Conservation (phyloP, 2,329 filamentous ascomycete genomes). For the Byssothecium circinans region DNA sequence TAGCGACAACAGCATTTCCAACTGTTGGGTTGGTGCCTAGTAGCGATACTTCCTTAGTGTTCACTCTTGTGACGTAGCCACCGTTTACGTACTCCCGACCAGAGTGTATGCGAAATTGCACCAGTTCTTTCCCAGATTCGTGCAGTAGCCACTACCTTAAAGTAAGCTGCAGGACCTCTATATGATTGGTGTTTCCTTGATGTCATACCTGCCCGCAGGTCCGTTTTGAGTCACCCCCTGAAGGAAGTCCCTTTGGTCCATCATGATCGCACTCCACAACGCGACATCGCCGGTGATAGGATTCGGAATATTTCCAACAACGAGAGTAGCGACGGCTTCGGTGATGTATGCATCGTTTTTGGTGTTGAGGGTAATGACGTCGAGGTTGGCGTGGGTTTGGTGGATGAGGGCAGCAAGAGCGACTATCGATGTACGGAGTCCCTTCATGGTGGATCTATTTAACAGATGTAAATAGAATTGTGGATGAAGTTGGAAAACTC, state of each 20-base stretch:
- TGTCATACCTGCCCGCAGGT: constrained; percentile 15
- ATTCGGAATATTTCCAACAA: constrained; percentile 20
- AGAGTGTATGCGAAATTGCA: constrained; percentile 27
- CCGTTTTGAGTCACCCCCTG: constrained; percentile 26
- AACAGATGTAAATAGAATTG: too few species aligned
- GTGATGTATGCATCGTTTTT: constrained; percentile 16
- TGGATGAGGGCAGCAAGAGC: constrained; percentile 14
- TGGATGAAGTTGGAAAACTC: too few species aligned
- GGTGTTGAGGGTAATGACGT: constrained; percentile 21
- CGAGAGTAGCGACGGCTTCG: constrained; percentile 24
- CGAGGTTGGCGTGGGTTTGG: constrained; percentile 19
- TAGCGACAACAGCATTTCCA: constrained; percentile 18
- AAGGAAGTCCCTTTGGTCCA: constrained; percentile 24
- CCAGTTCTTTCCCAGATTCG: constrained; percentile 21
- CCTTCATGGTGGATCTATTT: constrained; percentile 10
- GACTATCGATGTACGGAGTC: constrained; percentile 9
- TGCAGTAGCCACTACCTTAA: constrained; percentile 12
- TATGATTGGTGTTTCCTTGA: not conserved
- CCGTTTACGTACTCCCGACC: constrained; percentile 1
- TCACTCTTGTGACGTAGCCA: too few species aligned
- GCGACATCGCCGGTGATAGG: constrained; percentile 23
- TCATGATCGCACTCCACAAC: constrained; percentile 29
- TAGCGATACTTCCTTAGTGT: not conserved
- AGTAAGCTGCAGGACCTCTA: not conserved
- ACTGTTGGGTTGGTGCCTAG: constrained; percentile 7